Base-by-base conservation (phyloP, 1,284 basidiomycete genomes). In the Austroboletus rostrupii region DNA sequence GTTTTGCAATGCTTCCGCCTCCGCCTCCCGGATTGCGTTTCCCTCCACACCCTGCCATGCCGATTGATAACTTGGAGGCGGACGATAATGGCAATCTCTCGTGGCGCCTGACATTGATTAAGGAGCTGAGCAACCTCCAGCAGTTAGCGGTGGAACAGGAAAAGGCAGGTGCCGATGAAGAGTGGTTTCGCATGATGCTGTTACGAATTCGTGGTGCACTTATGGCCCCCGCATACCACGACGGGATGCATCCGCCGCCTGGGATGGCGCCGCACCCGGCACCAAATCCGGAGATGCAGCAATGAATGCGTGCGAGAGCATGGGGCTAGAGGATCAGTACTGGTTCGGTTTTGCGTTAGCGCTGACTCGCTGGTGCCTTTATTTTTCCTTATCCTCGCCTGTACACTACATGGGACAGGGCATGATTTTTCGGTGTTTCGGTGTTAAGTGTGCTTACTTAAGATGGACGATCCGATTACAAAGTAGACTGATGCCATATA, bases 111-210 rank as follows among this genome's bases (percentile, higher is more conserved):
- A 81, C 83, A 35, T 85, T 88, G 83, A 67, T 82, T 48, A 90
- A 90, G 67, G 88, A 91, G 68, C 76, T 91, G 38, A 75, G 76
- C 17, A 81, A 81, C 61, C 70, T 91, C 50, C 81, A 85, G 60
- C 79, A 83, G 50, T 70, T 88, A 26, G 87, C 89, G 1, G 75
- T 70, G 14, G 84, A 90, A 58, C 89, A 90, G 62, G 85, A 90
- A 63, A 89, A 89, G 68, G 79, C 81, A 19, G 83, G 83, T 31
- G 83, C 77, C 1, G 85, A 86, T 48, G 80, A 79, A 46, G 88
- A 91, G 54, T 91, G 88, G 88, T 91, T 83, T 59, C 73, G 83
- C 55, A 83, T 86, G 77, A 90, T 91, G 87, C 62, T 89, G 11
- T 75, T 85, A 61, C 79, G 86, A 21, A 79, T 90, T 46, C 74